Evolutionary conservation across 2,329 filamentous ascomycete genomes (phyloP).

Genomic region (Chlorencoelia australis): DNA sequence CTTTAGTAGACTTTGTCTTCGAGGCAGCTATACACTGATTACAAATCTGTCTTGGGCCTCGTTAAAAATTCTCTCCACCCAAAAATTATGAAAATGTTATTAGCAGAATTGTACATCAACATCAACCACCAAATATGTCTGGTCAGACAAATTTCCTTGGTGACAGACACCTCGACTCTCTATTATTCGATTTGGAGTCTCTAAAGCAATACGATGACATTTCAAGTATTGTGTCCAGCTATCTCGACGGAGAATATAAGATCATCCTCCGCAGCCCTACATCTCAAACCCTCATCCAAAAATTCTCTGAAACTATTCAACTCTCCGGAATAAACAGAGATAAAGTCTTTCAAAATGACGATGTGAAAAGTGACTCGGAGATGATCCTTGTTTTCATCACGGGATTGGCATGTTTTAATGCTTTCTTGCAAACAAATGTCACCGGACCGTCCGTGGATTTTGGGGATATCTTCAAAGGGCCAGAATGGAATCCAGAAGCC

Average conservation of each 20-base stretch:
- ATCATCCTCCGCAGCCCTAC: conserved; percentile 19
- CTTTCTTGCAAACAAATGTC: conserved; percentile 78
- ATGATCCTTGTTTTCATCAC: conserved; percentile 28
- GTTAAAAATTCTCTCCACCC: too few relatives aligned
- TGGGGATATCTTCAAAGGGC: conserved; percentile 30
- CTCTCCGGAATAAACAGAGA: conserved; percentile 10
- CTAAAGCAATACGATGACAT: conserved; percentile 19
- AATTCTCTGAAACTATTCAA: conserved; percentile 14
- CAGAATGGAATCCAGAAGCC: conserved; percentile 8
- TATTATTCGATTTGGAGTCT: conserved; percentile 21
- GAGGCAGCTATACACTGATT: too few relatives aligned
- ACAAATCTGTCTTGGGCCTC: too few relatives aligned
- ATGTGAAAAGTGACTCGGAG: conserved; percentile 9
- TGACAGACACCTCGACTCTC: conserved; percentile 21
- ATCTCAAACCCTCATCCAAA: conserved; percentile 20
- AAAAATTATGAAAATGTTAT: too few relatives aligned
- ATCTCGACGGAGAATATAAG: conserved; percentile 25
- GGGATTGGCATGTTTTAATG: conserved; percentile 60
- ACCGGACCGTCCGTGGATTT: conserved; percentile 70
- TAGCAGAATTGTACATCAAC: too few relatives aligned
- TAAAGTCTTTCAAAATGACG: conserved; percentile 10
- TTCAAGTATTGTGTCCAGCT: conserved; percentile 17
- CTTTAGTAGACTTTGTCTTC: too few relatives aligned
- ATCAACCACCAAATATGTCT: too few relatives aligned
- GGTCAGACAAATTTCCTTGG: too few relatives aligned